phyloP scores from a whole-genome alignment of 257 asterid genomes.

The Solanum etuberosum region DNA sequence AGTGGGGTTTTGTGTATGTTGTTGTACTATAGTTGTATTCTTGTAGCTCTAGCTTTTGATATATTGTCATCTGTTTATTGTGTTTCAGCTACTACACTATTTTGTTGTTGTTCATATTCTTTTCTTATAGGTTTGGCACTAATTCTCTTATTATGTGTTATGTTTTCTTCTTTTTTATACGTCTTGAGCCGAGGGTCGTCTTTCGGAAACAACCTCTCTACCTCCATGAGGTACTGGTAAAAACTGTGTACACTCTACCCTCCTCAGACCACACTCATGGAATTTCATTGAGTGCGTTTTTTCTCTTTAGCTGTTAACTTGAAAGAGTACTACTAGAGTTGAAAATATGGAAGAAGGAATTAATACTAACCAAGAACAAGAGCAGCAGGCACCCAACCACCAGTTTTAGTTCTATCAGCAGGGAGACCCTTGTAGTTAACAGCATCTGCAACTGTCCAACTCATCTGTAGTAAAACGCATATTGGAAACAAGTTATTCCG shows the following conservation, averaged over 20 bases:
- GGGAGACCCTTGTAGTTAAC: conserved; percentile 73
- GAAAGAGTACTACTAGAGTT: background rate
- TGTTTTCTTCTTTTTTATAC: background rate
- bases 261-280: background rate
- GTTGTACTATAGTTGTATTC: background rate
- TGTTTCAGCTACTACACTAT: background rate
- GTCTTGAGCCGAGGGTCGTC: background rate
- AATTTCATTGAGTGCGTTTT: background rate
- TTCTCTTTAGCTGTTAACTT: background rate
- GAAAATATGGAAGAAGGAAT: background rate
- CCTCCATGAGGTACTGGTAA: background rate
- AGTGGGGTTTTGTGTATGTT: background rate
- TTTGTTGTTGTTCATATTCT: background rate
- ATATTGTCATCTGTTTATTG: background rate
- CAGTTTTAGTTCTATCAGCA: conserved; percentile 67
- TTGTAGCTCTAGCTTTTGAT: background rate
- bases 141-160: background rate
- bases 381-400: conserved; percentile 95
- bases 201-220: background rate
- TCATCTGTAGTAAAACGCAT: conserved; percentile 7
- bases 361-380: conserved; percentile 56
- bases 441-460: conserved; percentile 53
- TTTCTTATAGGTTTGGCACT: background rate
- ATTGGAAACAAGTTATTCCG: background rate
- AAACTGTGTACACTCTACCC: background rate